phyloP scores from a whole-genome alignment of 768 basidiomycete species.

The Auriculariales sp. region DNA sequence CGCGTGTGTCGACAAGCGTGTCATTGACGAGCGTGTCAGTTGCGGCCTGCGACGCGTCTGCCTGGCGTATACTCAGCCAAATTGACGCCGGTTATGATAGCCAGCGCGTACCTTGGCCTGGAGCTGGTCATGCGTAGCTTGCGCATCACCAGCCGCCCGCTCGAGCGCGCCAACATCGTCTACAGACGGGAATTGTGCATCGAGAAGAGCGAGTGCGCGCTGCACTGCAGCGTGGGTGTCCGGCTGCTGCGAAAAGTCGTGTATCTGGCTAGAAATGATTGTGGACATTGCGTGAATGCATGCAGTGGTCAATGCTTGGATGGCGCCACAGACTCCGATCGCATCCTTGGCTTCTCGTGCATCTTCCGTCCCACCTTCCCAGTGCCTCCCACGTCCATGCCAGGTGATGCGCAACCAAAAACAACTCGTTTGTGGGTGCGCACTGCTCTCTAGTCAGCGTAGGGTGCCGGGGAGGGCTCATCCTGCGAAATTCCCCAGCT shows the following conservation, averaged over 20 bases:
- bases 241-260: neutral
- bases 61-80: constrained; percentile 45
- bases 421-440: no score
- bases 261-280: neutral
- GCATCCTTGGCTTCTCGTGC: no score
- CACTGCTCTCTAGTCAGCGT: no score
- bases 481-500: no score
- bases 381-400: no score
- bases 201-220: neutral
- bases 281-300: no score
- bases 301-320: no score
- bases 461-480: no score
- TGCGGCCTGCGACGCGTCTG: constrained; percentile 33
- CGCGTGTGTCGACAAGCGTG: constrained; percentile 31
- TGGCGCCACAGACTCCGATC: no score
- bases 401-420: no score
- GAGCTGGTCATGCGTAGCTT: neutral
- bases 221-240: neutral
- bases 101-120: neutral
- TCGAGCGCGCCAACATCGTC: neutral
- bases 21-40: constrained; percentile 32
- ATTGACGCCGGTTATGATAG: no score
- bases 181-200: neutral
- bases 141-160: neutral
- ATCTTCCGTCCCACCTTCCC: no score